Evolutionary conservation across 2,329 filamentous ascomycete species (phyloP), one percentile per base, ranked within the genome.

Genomic region (Colletotrichum eremochloae): DNA sequence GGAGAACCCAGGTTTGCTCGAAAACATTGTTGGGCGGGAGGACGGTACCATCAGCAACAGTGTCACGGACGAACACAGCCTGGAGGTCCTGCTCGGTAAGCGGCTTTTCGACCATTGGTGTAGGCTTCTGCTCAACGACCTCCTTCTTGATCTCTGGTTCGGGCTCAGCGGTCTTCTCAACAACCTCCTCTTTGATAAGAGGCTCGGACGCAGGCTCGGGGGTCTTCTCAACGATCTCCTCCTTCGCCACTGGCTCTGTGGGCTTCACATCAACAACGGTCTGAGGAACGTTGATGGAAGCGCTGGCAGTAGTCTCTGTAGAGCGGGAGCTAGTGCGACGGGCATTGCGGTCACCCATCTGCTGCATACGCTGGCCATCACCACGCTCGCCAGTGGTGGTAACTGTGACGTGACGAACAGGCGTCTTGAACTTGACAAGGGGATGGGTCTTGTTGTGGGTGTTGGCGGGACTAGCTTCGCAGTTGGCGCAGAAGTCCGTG

Each of bases 371-470:
- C 72, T 89, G 86, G 63, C 93, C 93, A 76, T 91, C 86, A 71
- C 88, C 88, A 77, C 94, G 91, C 82, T 97, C 94, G 65, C 92
- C 93, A 75, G 93, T 87, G 11, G 96, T 98, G 62, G 91, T 95
- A 64, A 99, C 93, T 74, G 90, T 95, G 46, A 97, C 94, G 76
- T 94, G 92, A 76, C 94, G 93, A 61, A 99, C 92, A 12, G 96
- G 93, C 2, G 94, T 97, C 88, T 94, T 97, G 86, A 99, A 95
- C 85, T 97, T 98, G 86, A 99, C 95, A 77, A 99, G 86, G 38
- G 96, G 96, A 78, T 99, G 96, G n/a, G 95, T 97, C 82, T 91
- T 92, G 86, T 98, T 98, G 86, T 99, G 96, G 31, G 85, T 86
- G 82, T 97, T 96, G 75, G 87, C 86, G 9, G 96, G 96, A 77